These are phyloP conservation scores for Carex kokanica DNA, from an alignment of 176 grass and related monocot species.

Conservation along the genomic window DNA sequence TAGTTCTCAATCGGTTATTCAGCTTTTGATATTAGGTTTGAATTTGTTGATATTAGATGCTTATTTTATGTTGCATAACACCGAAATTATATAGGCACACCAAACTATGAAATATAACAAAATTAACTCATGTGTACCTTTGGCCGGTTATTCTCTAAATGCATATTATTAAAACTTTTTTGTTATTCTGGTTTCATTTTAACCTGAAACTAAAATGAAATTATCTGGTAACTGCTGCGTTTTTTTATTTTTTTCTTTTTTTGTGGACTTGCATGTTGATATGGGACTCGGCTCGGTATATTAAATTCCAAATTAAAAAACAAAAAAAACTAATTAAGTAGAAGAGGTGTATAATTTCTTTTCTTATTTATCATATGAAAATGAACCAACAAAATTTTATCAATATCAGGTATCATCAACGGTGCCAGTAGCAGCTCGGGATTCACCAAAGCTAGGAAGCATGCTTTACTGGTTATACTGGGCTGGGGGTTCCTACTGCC, in stretches of 20 bases:
- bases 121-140: not conserved
- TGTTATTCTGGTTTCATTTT: not conserved
- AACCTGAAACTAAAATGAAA: not conserved
- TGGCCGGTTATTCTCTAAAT: not conserved
- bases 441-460: slow-evolving; percentile 42
- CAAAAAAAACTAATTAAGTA: too few species aligned
- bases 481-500: slow-evolving; percentile 83
- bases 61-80: not conserved
- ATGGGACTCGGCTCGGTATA: not conserved
- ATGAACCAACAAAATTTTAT: not conserved
- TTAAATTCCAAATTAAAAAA: not conserved
- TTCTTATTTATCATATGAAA: not conserved
- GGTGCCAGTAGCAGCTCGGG: not conserved
- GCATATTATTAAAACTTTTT: not conserved
- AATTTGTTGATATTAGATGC: not conserved
- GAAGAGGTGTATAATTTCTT: not conserved
- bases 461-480: slow-evolving; percentile 59
- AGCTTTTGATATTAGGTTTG: not conserved
- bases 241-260: not conserved
- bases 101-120: not conserved
- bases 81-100: not conserved
- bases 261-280: not conserved
- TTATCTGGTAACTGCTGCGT: not conserved
- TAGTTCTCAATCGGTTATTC: not conserved
- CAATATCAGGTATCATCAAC: not conserved